A percentile compares a stretch with the other conserved stretches of the same genome.
Evolutionary conservation across 495 filamentous ascomycete genomes (phyloP).

Genomic region (Hypoxylon crocopeplum): DNA sequence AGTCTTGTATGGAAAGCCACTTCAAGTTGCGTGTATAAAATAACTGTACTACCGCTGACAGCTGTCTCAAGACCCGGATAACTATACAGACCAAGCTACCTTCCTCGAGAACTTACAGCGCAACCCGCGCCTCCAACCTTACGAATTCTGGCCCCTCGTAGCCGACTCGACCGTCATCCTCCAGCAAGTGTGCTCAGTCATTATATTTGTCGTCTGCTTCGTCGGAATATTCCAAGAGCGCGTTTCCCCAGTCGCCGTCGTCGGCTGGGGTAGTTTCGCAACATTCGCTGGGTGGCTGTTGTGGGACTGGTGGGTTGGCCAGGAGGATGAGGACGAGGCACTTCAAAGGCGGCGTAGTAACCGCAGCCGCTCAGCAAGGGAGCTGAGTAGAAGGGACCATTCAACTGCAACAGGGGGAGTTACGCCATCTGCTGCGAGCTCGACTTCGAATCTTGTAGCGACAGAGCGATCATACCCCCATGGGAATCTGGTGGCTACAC

Average conservation of each 20-base stretch:
- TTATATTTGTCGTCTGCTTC: conserved; percentile 94
- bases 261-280: conserved; percentile 79
- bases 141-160: conserved; percentile 97
- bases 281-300: conserved; percentile 89
- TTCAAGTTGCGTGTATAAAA: neutral
- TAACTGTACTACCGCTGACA: neutral
- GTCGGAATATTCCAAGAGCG: conserved; percentile 85
- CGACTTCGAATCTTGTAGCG: conserved; percentile 46
- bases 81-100: conserved; percentile 95
- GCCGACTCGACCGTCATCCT: conserved; percentile 96
- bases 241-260: conserved; percentile 84
- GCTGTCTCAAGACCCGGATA: conserved; percentile 78
- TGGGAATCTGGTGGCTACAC: conserved; percentile 21
- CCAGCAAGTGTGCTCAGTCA: conserved; percentile 92
- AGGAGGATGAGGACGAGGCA: conserved; percentile 53
- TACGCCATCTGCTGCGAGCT: conserved; percentile 48
- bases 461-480: conserved; percentile 35
- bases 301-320: conserved; percentile 87
- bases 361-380: conserved; percentile 36
- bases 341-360: conserved; percentile 40
- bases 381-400: conserved; percentile 37
- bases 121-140: conserved; percentile 91
- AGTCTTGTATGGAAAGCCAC: conserved; percentile 71
- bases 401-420: conserved; percentile 13
- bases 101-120: conserved; percentile 96